Conservation (phyloP, 495 filamentous ascomycete species). For the Margaritispora aquatica region DNA sequence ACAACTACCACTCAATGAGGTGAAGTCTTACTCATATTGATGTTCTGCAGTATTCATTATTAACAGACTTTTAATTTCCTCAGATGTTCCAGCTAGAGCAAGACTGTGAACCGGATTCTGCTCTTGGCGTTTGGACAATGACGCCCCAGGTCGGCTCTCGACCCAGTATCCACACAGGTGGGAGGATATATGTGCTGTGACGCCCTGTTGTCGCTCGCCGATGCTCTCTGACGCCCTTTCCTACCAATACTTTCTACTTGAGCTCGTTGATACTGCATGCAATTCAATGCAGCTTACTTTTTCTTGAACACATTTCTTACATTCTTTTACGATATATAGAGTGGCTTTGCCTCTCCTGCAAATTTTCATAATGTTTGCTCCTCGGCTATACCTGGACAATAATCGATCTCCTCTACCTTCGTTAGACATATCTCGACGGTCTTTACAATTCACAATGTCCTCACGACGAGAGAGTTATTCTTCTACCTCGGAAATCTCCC, state of each 20-base stretch:
- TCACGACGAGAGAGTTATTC: background rate
- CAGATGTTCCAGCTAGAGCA: background rate
- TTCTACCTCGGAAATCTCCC: background rate
- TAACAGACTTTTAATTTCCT: too few species aligned
- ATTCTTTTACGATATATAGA: background rate
- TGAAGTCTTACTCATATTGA: too few species aligned
- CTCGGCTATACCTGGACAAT: too few species aligned
- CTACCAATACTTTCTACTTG: conserved; percentile 1
- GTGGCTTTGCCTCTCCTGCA: background rate
- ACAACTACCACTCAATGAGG: too few species aligned
- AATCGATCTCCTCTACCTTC: too few species aligned
- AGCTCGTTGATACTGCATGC: background rate
- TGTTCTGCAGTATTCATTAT: too few species aligned
- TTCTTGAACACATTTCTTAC: background rate
- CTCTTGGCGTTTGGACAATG: background rate
- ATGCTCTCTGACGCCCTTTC: conserved; percentile 15
- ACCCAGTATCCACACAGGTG: background rate
- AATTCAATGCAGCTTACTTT: background rate
- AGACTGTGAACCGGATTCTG: background rate
- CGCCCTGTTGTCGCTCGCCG: conserved; percentile 5
- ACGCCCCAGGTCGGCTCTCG: background rate
- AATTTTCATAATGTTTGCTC: background rate
- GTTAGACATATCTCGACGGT: background rate
- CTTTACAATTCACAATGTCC: background rate
- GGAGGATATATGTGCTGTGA: conserved; percentile 14